Conservation (phyloP, 2,329 filamentous ascomycete species). For the Xylaria sp. region DNA sequence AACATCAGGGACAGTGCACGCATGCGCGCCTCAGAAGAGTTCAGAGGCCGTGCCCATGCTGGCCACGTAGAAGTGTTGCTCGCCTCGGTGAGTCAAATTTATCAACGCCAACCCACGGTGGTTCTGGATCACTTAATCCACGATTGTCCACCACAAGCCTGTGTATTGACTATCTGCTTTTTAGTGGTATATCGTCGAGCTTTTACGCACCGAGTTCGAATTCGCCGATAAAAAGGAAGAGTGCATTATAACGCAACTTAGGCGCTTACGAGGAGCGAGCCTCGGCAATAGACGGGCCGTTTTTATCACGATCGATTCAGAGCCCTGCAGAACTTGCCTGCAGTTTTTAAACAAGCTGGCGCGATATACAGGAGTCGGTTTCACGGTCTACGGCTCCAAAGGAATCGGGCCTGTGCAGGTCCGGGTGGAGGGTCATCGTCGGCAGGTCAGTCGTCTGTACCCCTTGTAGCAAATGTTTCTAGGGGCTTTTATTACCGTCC, state of each 20-base stretch:
- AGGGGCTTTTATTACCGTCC: not conserved
- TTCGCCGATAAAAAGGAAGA: slow-evolving; percentile 3
- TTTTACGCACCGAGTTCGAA: not conserved
- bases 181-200: slow-evolving; percentile 26
- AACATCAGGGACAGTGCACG: slow-evolving; percentile 39
- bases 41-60: slow-evolving; percentile 42
- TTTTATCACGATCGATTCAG: slow-evolving; percentile 41
- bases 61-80: slow-evolving; percentile 46
- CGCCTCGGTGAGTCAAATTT: slow-evolving; percentile 33
- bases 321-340: slow-evolving; percentile 41
- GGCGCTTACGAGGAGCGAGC: slow-evolving; percentile 12
- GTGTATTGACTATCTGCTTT: not conserved
- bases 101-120: no score
- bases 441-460: slow-evolving; percentile 5
- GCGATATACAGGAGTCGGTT: slow-evolving; percentile 38
- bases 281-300: slow-evolving; percentile 31
- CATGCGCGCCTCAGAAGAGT: slow-evolving; percentile 19
- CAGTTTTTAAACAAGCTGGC: slow-evolving; percentile 39
- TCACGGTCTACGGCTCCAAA: slow-evolving; percentile 29
- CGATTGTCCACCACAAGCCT: no score
- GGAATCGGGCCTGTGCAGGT: slow-evolving; percentile 41
- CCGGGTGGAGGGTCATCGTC: slow-evolving; percentile 25
- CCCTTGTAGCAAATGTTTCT: not conserved
- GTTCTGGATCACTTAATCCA: no score
- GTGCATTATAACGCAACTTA: slow-evolving; percentile 31